Percentiles rank a stretch among this genome's conserved stretches.
These are phyloP conservation scores for Suillus lakei DNA, from an alignment of 768 basidiomycete genomes.

Conservation along the genomic window DNA sequence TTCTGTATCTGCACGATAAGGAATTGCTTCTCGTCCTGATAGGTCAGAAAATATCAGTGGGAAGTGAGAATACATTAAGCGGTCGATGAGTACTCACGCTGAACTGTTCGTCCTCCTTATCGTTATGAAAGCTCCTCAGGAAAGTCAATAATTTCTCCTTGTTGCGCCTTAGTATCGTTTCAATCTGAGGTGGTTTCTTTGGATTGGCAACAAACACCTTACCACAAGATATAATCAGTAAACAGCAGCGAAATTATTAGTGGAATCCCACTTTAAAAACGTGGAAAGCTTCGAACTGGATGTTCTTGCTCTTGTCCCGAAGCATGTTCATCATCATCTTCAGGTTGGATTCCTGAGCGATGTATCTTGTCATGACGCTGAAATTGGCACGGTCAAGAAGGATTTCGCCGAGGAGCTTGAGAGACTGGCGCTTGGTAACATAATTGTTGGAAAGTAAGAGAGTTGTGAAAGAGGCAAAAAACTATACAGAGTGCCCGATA, in stretches of 20 bases:
- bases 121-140: conserved; percentile 94
- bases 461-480: conserved; percentile 93
- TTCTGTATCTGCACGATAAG: conserved; percentile 90
- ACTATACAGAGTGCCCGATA: conserved; percentile 50
- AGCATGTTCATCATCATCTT: conserved; percentile 99
- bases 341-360: conserved; percentile 91
- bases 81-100: conserved; percentile 52
- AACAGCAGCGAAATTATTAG: neutral
- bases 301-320: conserved; percentile 98
- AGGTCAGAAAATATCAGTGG: conserved; percentile 7
- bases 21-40: conserved; percentile 92
- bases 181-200: conserved; percentile 97
- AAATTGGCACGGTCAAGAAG: conserved; percentile 97
- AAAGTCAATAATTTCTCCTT: conserved; percentile 92
- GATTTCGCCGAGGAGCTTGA: conserved; percentile 98
- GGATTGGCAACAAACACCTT: conserved; percentile 99
- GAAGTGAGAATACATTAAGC: neutral
- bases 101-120: conserved; percentile 99
- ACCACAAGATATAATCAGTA: conserved; percentile 1
- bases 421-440: conserved; percentile 98
- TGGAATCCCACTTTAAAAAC: conserved; percentile 89
- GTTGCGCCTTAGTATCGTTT: conserved; percentile 87
- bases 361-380: conserved; percentile 98
- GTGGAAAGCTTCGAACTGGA: conserved; percentile 99
- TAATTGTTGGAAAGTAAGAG: conserved; percentile 95